Conservation (phyloP, 1,284 basidiomycete species). For the Sphaerobolus stellatus region DNA sequence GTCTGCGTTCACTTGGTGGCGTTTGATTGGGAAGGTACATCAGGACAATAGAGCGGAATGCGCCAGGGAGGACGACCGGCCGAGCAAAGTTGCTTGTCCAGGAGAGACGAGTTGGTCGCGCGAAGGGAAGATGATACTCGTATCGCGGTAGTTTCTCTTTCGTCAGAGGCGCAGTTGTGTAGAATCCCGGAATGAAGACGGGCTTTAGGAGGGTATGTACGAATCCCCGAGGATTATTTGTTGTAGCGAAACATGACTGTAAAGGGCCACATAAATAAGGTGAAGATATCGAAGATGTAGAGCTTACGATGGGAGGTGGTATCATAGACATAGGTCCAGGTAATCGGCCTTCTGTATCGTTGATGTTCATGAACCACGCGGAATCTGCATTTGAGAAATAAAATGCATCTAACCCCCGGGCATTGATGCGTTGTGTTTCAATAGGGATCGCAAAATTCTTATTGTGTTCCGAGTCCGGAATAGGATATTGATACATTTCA, state of each 20-base stretch:
- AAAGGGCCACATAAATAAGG: not conserved
- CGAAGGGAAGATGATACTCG: not conserved
- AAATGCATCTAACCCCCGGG: slow-evolving; percentile 4
- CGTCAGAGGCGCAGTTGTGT: not conserved
- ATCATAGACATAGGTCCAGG: slow-evolving; percentile 35
- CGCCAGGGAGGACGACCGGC: slow-evolving; percentile 2
- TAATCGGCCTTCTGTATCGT: slow-evolving; percentile 73
- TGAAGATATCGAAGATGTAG: not conserved
- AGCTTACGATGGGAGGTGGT: not conserved
- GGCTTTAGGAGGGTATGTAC: not conserved
- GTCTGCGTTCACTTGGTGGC: too few relatives aligned
- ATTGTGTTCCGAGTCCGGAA: not conserved
- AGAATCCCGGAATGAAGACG: not conserved
- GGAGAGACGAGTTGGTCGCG: not conserved
- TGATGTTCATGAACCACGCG: slow-evolving; percentile 51
- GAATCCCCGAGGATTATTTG: not conserved
- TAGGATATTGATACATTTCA: slow-evolving; percentile 1
- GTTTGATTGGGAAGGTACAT: too few relatives aligned
- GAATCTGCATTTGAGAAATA: slow-evolving; percentile 5
- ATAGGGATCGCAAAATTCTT: not conserved
- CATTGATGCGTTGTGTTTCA: not conserved
- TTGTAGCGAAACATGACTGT: slow-evolving; percentile 3
- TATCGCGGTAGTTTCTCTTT: not conserved
- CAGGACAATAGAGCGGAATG: slow-evolving; percentile 4
- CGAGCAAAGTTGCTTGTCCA: slow-evolving; percentile 1